phyloP scores from a whole-genome alignment of 2,329 filamentous ascomycete genomes.

The Aureobasidium uvarum region DNA sequence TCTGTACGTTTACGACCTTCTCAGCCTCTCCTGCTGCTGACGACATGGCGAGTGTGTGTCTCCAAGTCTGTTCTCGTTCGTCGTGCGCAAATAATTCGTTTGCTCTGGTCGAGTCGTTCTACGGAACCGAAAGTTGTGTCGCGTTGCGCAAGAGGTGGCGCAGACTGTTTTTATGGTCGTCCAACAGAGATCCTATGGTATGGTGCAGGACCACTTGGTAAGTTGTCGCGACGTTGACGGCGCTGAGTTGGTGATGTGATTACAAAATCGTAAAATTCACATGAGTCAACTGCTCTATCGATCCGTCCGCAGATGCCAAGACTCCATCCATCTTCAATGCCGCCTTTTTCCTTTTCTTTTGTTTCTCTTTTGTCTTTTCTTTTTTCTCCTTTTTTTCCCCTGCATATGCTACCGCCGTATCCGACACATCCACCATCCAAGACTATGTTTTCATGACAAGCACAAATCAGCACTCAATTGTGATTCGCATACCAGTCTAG shows the following conservation, averaged over 20 bases:
- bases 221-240: neutral
- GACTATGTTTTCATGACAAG: no score
- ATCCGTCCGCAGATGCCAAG: neutral
- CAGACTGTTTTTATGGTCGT: no score
- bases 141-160: neutral
- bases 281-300: slow-evolving; percentile 15
- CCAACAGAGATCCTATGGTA: neutral
- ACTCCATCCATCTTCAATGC: neutral
- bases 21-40: slow-evolving; percentile 3
- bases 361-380: neutral
- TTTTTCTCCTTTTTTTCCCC: no score
- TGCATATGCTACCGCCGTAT: no score
- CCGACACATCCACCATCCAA: no score
- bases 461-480: no score
- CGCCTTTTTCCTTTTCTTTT: neutral
- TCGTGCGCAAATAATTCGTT: neutral
- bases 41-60: neutral
- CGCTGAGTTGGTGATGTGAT: neutral
- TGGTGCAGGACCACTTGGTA: no score
- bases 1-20: neutral
- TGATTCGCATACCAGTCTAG: no score
- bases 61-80: neutral
- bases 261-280: slow-evolving; percentile 12
- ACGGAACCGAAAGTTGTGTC: neutral
- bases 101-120: slow-evolving; percentile 1